These are phyloP conservation scores for Solanum corneliomulleri DNA, from an alignment of 257 asterid genomes.

Conservation along the genomic window DNA sequence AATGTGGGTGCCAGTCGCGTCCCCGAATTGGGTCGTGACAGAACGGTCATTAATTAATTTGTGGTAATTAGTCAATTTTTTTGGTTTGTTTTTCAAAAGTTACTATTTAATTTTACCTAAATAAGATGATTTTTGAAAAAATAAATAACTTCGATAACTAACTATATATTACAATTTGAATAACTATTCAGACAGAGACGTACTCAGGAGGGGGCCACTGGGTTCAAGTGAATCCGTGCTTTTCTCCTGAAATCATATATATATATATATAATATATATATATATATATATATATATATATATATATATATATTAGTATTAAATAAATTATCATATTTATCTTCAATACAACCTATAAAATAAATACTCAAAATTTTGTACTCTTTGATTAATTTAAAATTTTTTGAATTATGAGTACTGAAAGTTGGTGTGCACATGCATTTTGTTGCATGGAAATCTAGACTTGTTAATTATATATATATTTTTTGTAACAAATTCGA, in stretches of 20 bases:
- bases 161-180: not conserved
- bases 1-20: too few relatives aligned
- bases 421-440: not conserved
- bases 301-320: too few relatives aligned
- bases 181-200: fast-evolving
- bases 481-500: not conserved
- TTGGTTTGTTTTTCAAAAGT: not conserved
- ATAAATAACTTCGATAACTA: not conserved
- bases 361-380: not conserved
- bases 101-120: not conserved
- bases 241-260: too few relatives aligned
- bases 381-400: not conserved
- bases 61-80: not conserved
- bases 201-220: too few relatives aligned
- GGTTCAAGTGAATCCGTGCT: too few relatives aligned
- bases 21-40: too few relatives aligned
- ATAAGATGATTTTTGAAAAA: not conserved
- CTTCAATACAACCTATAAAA: not conserved
- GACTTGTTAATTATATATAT: not conserved
- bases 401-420: not conserved
- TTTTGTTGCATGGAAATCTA: not conserved
- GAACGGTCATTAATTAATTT: not conserved
- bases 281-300: too few relatives aligned
- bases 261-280: too few relatives aligned
- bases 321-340: too few relatives aligned